Base-by-base conservation (phyloP, 2,329 filamentous ascomycete species). In the Trichoderma sp. region DNA sequence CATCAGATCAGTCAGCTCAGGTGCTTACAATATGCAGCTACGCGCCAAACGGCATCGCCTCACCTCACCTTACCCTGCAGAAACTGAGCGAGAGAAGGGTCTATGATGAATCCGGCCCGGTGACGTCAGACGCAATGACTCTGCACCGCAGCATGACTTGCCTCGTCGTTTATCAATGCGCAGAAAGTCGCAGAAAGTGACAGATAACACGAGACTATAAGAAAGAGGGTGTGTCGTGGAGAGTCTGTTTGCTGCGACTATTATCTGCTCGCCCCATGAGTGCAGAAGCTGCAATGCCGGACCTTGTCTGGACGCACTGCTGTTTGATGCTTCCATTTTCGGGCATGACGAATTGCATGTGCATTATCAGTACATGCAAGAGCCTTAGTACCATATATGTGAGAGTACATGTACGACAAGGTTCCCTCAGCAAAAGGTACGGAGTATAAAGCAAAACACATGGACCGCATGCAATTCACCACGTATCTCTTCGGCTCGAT, bases 41-140 rank as follows among this genome's bases (percentile, higher is more conserved):
- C 35, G 10, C 29, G 17, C 48, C 10, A 53, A 37, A 64, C 32
- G 59, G 32, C 32, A 39, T 22, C 29, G 5, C 48, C 48, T 48
- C 27, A 35, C 39, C 25, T 53, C 27, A 35, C 58, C 58, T 35
- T 35, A 54, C 52, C 52, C 52, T 54, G 52, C 39, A 61, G 39
- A 61, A 32, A 22, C 17, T 32, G 10, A 6, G 9, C 27, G 27
- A 19, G 52, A 50, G 22, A 34, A 25, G 59, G 60, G 17, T 19
- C 22, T 17, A 6, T n/a, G 50, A 52, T 54, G 17, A 15, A 42
- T 32, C 35, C 48, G 50, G 60, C 34, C 39, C 12, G 35, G 60
- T 54, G 60, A 64, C 60, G 60, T 64, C 50, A 64, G 60, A 19
- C 29, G 50, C n/a, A 35, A 45, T 45, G 60, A 42, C 48, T 37